Evolutionary conservation across 495 filamentous ascomycete species (phyloP).

Genomic region (Penicillium canescens): DNA sequence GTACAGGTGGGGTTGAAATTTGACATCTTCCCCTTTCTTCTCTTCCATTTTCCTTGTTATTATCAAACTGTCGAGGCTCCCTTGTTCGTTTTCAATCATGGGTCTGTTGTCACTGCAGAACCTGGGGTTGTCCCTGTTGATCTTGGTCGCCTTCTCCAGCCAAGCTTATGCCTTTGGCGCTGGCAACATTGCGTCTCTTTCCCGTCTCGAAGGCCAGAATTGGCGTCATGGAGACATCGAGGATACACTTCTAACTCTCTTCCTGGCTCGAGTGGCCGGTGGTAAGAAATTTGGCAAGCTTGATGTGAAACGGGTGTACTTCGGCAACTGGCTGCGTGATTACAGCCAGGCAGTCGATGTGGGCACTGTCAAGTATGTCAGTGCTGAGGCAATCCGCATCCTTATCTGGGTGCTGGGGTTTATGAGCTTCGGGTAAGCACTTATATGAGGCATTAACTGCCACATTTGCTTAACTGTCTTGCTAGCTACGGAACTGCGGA

Average conservation of each 20-base stretch:
- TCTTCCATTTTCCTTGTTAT: neutral
- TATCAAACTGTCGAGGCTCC: neutral
- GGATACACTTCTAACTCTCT: constrained; percentile 75
- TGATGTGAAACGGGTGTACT: constrained; percentile 80
- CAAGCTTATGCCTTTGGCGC: constrained; percentile 82
- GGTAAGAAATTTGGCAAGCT: constrained; percentile 87
- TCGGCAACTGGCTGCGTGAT: constrained; percentile 91
- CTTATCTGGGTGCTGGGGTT: constrained; percentile 67
- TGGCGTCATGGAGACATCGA: constrained; percentile 94
- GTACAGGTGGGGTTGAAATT: constrained; percentile 5
- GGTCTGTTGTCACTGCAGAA: constrained; percentile 24
- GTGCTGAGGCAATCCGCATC: constrained; percentile 84
- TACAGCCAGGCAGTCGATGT: constrained; percentile 72
- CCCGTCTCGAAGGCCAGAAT: constrained; percentile 79
- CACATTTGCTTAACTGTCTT: constrained; percentile 41
- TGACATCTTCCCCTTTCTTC: neutral
- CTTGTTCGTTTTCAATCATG: constrained; percentile 16
- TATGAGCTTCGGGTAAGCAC: constrained; percentile 50
- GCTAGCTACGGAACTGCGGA: constrained; percentile 78
- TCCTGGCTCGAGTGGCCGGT: constrained; percentile 74
- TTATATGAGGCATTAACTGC: neutral
- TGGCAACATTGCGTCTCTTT: constrained; percentile 77
- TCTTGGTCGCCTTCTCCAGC: constrained; percentile 61
- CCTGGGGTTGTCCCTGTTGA: constrained; percentile 44
- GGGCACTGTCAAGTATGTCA: constrained; percentile 84